Percentiles rank a stretch among this genome's conserved stretches.
phyloP scores from a whole-genome alignment of 176 grass and related monocot genomes.

The Triticum timopheevii region DNA sequence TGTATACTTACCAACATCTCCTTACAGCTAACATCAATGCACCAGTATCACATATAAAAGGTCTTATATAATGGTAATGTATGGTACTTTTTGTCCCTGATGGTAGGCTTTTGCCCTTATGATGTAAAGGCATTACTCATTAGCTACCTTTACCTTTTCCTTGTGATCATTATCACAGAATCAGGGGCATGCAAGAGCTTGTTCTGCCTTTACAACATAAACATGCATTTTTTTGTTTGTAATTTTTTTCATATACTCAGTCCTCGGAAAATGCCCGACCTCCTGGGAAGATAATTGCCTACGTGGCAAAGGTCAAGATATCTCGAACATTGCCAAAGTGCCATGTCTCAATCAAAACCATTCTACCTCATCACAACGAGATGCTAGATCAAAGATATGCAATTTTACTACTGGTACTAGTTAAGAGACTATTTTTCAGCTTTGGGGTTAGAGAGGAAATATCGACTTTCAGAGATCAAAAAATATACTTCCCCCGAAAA shows the following conservation, averaged over 20 bases:
- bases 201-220: conserved; percentile 11
- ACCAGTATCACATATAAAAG: not conserved
- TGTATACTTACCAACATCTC: not conserved
- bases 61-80: not conserved
- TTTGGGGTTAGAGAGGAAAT: not conserved
- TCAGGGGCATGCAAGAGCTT: conserved; percentile 9
- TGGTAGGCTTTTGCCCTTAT: conserved; percentile 15
- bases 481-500: not conserved
- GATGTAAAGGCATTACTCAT: conserved; percentile 18
- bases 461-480: not conserved
- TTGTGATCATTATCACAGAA: conserved; percentile 24
- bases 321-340: too few species aligned
- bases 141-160: not conserved
- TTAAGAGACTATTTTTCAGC: too few species aligned
- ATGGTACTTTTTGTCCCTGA: conserved; percentile 23
- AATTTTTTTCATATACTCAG: not conserved
- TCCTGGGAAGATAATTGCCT: not conserved
- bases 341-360: not conserved
- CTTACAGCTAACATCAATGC: not conserved
- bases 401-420: not conserved
- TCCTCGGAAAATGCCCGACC: not conserved
- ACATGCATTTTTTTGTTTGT: too few species aligned
- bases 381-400: not conserved
- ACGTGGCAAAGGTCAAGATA: too few species aligned
- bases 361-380: not conserved